phyloP scores from a whole-genome alignment of 1,139 yeast species.

The Lodderomyces beijingensis region DNA sequence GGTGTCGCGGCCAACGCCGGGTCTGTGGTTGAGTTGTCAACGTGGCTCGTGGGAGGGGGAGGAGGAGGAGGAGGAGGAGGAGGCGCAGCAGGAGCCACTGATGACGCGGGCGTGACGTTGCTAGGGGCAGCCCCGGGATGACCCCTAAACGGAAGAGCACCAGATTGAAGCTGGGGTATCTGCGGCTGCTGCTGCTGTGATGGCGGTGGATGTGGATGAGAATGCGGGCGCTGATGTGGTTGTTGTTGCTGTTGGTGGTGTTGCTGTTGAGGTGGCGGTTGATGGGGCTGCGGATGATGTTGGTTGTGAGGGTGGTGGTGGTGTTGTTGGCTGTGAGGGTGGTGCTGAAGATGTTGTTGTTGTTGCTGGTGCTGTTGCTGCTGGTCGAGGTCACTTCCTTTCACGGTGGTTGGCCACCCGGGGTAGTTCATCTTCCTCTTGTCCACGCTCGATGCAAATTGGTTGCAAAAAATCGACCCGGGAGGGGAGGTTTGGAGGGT shows the following conservation, averaged over 20 bases:
- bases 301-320: slow-evolving; percentile 1
- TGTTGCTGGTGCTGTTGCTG: slow-evolving; percentile 36
- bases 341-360: slow-evolving; percentile 45
- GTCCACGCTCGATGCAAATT: too few species aligned
- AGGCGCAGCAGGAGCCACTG: neutral
- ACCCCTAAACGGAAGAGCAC: neutral
- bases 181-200: slow-evolving; percentile 1
- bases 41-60: too few species aligned
- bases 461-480: neutral
- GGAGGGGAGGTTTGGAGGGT: slow-evolving; percentile 1
- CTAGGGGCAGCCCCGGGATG: neutral
- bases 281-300: slow-evolving; percentile 1
- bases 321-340: neutral
- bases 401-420: slow-evolving; percentile 6
- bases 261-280: neutral
- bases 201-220: too few species aligned
- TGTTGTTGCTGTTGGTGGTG: neutral
- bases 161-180: neutral
- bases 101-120: neutral
- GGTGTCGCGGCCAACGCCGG: slow-evolving; percentile 3
- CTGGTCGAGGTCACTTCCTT: slow-evolving; percentile 6
- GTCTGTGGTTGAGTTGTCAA: slow-evolving; percentile 3
- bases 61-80: too few species aligned
- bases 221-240: neutral
- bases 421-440: slow-evolving; percentile 6